Percentiles rank a stretch among this genome's conserved stretches.
These are phyloP conservation scores for Russula earlei DNA, from an alignment of 768 basidiomycete genomes.

Conservation along the genomic window DNA sequence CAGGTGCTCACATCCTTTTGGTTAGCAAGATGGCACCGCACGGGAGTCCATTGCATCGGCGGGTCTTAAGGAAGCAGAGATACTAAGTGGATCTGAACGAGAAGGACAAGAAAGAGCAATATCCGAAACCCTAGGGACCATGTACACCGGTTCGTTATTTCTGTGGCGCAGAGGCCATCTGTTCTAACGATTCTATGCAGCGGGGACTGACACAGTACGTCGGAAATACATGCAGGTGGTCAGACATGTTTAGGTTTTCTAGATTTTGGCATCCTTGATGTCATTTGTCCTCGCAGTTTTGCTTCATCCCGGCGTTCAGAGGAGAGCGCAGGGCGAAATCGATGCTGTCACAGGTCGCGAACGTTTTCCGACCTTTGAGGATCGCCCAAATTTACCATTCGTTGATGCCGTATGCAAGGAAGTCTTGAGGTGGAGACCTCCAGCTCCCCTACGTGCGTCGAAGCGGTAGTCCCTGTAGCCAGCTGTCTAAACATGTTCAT, in stretches of 20 bases:
- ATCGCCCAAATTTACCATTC: not conserved
- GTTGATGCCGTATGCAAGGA: not conserved
- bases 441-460: not conserved
- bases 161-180: not conserved
- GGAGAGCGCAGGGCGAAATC: not conserved
- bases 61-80: not conserved
- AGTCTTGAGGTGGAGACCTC: not conserved
- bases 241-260: not conserved
- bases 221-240: not conserved
- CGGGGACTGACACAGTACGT: not conserved
- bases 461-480: not conserved
- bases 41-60: not conserved
- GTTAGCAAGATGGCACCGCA: not conserved
- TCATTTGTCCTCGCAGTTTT: not conserved
- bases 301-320: not conserved
- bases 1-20: too few species aligned
- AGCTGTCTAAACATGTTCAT: not conserved
- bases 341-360: not conserved
- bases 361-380: not conserved
- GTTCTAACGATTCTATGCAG: not conserved
- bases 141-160: not conserved
- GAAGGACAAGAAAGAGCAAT: not conserved
- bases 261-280: not conserved
- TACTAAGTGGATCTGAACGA: not conserved
- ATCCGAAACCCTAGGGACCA: not conserved